phyloP scores from a whole-genome alignment of 352 stramenopile species.

The Globisporangium okanoganense region DNA sequence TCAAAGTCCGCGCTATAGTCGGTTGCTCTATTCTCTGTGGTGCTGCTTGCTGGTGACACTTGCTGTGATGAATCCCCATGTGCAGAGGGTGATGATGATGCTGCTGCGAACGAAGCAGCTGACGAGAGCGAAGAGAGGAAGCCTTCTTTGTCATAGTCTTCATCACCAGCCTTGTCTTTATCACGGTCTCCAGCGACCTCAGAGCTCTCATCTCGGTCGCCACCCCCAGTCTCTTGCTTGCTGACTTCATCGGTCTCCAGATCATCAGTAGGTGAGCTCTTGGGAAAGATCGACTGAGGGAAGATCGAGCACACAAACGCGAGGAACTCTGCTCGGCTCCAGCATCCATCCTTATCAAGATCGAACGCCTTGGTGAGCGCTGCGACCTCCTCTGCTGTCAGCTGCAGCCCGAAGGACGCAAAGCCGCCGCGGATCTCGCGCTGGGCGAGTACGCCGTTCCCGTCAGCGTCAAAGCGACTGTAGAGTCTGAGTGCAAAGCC shows the following conservation, averaged over 20 bases:
- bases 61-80: not conserved
- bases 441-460: constrained; percentile 53
- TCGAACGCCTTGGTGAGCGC: constrained; percentile 56
- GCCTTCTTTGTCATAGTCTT: constrained; percentile 24
- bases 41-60: not conserved
- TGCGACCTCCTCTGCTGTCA: constrained; percentile 38
- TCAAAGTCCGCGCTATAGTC: constrained; percentile 71
- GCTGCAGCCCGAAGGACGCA: constrained; percentile 26
- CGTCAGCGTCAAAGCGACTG: constrained; percentile 46
- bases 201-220: not conserved
- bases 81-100: constrained; percentile 13
- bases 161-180: constrained; percentile 1
- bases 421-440: constrained; percentile 54
- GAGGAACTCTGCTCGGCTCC: constrained; percentile 46
- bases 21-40: constrained; percentile 1
- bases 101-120: not conserved
- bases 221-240: not conserved
- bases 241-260: not conserved
- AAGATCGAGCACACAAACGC: constrained; percentile 39
- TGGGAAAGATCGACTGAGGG: constrained; percentile 9
- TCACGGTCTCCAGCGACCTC: not conserved
- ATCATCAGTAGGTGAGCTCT: not conserved
- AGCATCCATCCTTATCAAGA: constrained; percentile 44
- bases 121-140: constrained; percentile 16
- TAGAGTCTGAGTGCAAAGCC: constrained; percentile 35